Evolutionary conservation across 106 monocot genomes (phyloP), one percentile per base, ranked within the genome.

Genomic region (Dioscorea zingiberensis): DNA sequence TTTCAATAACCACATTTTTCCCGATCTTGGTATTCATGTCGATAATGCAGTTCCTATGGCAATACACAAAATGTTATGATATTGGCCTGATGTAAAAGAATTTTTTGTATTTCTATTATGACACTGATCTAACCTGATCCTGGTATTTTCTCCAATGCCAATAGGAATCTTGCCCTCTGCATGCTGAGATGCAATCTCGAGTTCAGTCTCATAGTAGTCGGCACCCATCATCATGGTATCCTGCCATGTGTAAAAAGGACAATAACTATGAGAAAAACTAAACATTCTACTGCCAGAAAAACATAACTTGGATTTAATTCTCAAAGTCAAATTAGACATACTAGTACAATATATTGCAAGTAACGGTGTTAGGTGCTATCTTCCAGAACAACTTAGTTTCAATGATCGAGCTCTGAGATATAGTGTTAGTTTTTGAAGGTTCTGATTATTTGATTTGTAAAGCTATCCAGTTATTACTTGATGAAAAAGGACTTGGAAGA

Each of bases 161-260:
- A 97, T 86, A 15, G 97, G 91, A 48, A 97, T 92, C 71, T 86
- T 86, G 10, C 86, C 92, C 56, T 84, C 76, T 14, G 86, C 77
- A 22, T 88, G 78, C 30, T 88, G 64, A 61, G 79, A 83, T 4
- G 88, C 87, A 25, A 86, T 84, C 67, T 97, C 97, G 30, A 80
- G 76, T 73, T 92, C 91, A 4, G 97, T 97, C 77, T 97, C 88
- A 45, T 97, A 97, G 32, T n/a, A 27, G 53, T 92, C 92, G 27
- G 91, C 81, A 3, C 95, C 91, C 95, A 97, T 88, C 91, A 97
- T 91, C 78, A 97, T 60, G 14, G 84, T 80, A 71, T 97, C 92
- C 97, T 97, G 72, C 59, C 2, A 59, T 53, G 14, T 38, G 38
- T 38, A n/a, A n/a, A n/a, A n/a, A n/a, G n/a, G n/a, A n/a, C n/a